These are phyloP conservation scores for Fusarium sp. DNA, from an alignment of 2,329 filamentous ascomycete genomes.

Conservation along the genomic window DNA sequence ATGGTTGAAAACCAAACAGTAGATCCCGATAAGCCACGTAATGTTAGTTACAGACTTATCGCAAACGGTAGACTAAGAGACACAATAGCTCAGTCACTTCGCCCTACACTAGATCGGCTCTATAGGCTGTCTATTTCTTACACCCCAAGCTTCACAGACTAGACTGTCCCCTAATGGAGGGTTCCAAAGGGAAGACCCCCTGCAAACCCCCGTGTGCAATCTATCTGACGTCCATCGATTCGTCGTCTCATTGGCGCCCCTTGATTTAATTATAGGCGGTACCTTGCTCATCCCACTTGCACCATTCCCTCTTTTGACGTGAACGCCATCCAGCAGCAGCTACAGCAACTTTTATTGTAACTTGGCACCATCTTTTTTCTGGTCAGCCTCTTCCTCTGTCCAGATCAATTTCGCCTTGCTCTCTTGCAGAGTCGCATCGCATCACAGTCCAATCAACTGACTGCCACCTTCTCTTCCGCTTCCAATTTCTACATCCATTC, in stretches of 20 bases:
- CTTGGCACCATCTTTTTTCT: slow-evolving; percentile 23
- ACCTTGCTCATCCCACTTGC: slow-evolving; percentile 26
- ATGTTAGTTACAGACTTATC: slow-evolving; percentile 27
- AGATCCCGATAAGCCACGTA: slow-evolving; percentile 27
- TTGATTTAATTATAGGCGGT: slow-evolving; percentile 39
- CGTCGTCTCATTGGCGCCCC: slow-evolving; percentile 30
- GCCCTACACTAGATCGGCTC: neutral
- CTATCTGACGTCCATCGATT: slow-evolving; percentile 29
- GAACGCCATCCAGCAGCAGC: slow-evolving; percentile 18
- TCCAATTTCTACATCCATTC: neutral
- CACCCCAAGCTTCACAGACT: neutral
- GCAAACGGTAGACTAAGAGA: neutral
- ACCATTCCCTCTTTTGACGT: slow-evolving; percentile 33
- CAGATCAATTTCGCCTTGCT: neutral
- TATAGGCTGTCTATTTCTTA: neutral
- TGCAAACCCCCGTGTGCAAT: slow-evolving; percentile 30
- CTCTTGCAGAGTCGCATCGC: neutral
- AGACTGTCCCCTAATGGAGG: neutral
- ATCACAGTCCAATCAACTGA: neutral
- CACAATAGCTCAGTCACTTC: neutral
- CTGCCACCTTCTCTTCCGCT: neutral
- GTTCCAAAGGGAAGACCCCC: slow-evolving; percentile 12
- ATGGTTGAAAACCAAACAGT: neutral
- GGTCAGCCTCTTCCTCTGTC: neutral
- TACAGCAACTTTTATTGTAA: slow-evolving; percentile 19